These are phyloP conservation scores for Penicillium sp. DNA, from an alignment of 2,329 filamentous ascomycete species.

Conservation along the genomic window DNA sequence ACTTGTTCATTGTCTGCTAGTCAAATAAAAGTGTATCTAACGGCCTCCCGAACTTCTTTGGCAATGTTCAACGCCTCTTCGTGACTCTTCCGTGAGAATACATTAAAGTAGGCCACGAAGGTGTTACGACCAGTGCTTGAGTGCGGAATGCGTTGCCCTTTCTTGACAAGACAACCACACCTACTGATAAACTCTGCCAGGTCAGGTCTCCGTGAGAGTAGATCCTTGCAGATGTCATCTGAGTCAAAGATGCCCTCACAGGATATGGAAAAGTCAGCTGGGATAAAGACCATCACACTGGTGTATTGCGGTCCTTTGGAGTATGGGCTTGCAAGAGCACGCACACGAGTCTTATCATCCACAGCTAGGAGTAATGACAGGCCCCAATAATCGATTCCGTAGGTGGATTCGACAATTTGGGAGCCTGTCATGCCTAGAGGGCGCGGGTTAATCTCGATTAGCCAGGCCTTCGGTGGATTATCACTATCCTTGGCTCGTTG, in stretches of 20 bases:
- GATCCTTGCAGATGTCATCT: not conserved
- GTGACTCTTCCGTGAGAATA: not conserved
- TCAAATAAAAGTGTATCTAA: too few relatives aligned
- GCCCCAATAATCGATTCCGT: not conserved
- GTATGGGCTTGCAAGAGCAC: not conserved
- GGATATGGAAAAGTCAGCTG: not conserved
- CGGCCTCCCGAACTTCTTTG: too few relatives aligned
- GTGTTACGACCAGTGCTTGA: not conserved
- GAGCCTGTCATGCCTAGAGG: not conserved
- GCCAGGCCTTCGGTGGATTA: not conserved
- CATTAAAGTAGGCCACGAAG: not conserved
- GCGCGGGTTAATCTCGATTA: not conserved
- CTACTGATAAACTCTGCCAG: not conserved
- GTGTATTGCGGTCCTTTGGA: not conserved
- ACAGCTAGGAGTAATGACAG: not conserved
- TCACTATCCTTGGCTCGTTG: too few relatives aligned
- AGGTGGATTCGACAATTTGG: not conserved
- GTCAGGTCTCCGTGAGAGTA: not conserved
- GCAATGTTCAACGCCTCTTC: too few relatives aligned
- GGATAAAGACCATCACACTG: not conserved
- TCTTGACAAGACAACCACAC: not conserved
- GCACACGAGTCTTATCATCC: not conserved
- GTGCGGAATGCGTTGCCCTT: not conserved
- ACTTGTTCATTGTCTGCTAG: too few relatives aligned
- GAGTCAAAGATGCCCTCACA: not conserved